Conservation (phyloP, 1,139 yeast species). For the Candida sanyaensis region DNA sequence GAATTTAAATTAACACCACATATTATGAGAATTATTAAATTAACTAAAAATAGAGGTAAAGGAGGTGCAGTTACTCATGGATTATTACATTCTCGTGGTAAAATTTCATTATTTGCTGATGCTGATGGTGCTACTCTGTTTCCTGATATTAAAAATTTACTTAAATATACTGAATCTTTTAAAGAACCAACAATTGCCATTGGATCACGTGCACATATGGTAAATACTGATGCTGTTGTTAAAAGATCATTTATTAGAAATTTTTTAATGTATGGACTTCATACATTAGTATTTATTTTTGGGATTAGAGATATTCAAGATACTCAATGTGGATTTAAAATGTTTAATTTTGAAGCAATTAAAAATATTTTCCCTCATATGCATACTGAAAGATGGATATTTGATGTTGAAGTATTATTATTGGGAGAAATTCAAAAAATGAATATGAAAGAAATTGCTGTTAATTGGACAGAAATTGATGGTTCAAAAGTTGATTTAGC, state of each 20-base stretch:
- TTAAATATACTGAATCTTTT: constrained; percentile 35
- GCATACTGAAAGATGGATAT: constrained; percentile 98
- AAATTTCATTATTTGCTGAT: constrained; percentile 83
- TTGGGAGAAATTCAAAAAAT: constrained; percentile 74
- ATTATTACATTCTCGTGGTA: constrained; percentile 72
- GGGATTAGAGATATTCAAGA: constrained; percentile 87
- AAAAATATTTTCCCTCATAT: constrained; percentile 75
- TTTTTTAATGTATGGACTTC: constrained; percentile 91
- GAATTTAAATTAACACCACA: constrained; percentile 55
- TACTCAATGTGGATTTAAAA: constrained; percentile 96
- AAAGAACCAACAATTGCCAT: constrained; percentile 65
- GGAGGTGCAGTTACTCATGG: constrained; percentile 99
- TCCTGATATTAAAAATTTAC: constrained; percentile 61
- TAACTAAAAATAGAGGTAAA: constrained; percentile 82
- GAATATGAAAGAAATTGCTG: constrained; percentile 73
- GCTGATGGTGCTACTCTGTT: constrained; percentile 97
- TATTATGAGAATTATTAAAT: constrained; percentile 64
- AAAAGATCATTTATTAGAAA: constrained; percentile 86
- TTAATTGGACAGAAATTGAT: constrained; percentile 95
- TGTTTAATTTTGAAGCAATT: constrained; percentile 75
- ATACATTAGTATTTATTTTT: constrained; percentile 79
- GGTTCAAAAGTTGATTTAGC: constrained; percentile 95
- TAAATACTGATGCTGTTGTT: constrained; percentile 92
- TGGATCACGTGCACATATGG: constrained; percentile 97
- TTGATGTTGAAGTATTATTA: constrained; percentile 89